phyloP scores from a whole-genome alignment of 2,329 filamentous ascomycete genomes.

The Diaporthe ampelina region DNA sequence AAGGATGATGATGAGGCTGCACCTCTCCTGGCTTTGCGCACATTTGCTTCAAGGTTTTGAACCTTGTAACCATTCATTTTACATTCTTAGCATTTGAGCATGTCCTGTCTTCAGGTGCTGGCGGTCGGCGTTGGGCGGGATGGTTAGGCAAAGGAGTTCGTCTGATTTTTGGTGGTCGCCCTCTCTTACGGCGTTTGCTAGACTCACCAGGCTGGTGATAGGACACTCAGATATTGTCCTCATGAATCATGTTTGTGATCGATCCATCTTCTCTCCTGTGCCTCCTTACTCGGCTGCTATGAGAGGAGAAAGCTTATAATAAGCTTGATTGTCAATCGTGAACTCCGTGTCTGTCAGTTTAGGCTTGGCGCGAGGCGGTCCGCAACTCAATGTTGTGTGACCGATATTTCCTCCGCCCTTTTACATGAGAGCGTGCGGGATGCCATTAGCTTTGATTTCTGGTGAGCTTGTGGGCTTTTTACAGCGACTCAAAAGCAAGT shows the following conservation, averaged over 20 bases:
- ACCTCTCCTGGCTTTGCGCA: background rate
- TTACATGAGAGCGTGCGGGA: fast-evolving
- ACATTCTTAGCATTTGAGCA: background rate
- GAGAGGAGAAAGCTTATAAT: constrained; percentile 10
- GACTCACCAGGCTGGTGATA: background rate
- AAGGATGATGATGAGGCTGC: background rate
- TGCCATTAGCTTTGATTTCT: background rate
- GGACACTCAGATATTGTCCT: background rate
- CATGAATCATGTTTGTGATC: constrained; percentile 26
- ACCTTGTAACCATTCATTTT: constrained; percentile 9
- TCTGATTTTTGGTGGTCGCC: background rate
- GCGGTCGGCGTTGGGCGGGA: constrained; percentile 26
- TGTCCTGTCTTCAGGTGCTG: constrained; percentile 16
- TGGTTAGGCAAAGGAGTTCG: constrained; percentile 9
- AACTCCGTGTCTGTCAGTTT: background rate
- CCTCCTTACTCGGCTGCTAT: background rate
- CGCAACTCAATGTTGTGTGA: background rate
- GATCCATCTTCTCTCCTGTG: background rate
- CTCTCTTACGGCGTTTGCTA: constrained; percentile 20
- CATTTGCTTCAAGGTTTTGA: background rate
- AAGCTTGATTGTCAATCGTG: background rate
- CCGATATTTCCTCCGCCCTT: background rate
- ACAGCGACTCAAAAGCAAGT: background rate
- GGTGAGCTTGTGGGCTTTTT: background rate
- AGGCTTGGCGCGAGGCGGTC: constrained; percentile 12